These are phyloP conservation scores for Cyclotella atomus DNA, from an alignment of 108 stramenopile species.

Conservation along the genomic window DNA sequence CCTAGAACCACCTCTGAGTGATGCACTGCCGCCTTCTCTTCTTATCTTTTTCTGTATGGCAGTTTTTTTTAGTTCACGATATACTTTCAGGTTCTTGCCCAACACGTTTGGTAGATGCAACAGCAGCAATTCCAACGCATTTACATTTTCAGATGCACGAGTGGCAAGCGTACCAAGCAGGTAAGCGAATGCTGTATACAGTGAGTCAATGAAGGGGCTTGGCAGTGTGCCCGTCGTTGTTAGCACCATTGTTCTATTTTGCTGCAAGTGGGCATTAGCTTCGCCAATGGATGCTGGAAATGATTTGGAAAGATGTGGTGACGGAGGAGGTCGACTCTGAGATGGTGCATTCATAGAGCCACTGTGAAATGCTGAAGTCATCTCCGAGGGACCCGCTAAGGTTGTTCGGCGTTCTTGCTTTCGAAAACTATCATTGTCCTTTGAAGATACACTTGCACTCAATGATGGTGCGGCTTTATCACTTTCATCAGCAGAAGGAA, in stretches of 20 bases:
- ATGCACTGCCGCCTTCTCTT: conserved; percentile 30
- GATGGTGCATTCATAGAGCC: background rate
- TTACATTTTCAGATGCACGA: conserved; percentile 78
- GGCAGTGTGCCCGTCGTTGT: conserved; percentile 45
- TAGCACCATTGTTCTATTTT: conserved; percentile 53
- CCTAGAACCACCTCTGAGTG: conserved; percentile 15
- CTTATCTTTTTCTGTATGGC: conserved; percentile 53
- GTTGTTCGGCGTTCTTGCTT: conserved; percentile 8
- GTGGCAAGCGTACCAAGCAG: conserved; percentile 75
- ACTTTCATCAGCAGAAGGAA: conserved; percentile 15
- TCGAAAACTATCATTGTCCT: background rate
- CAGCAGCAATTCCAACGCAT: conserved; percentile 68
- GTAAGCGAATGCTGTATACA: conserved; percentile 70
- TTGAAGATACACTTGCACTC: background rate
- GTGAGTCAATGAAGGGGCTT: conserved; percentile 64
- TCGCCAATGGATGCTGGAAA: background rate
- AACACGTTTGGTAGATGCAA: conserved; percentile 75
- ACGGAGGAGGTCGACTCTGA: background rate
- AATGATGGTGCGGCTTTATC: background rate
- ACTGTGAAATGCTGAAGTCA: background rate
- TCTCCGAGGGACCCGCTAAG: background rate
- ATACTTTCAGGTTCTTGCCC: conserved; percentile 69
- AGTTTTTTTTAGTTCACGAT: conserved; percentile 60
- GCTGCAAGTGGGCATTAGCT: conserved; percentile 25
- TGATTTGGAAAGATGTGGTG: conserved; percentile 10